Base-by-base conservation (phyloP, 371 early-diverging fungal species). In the Amoeboaphelidium protococcarum region DNA sequence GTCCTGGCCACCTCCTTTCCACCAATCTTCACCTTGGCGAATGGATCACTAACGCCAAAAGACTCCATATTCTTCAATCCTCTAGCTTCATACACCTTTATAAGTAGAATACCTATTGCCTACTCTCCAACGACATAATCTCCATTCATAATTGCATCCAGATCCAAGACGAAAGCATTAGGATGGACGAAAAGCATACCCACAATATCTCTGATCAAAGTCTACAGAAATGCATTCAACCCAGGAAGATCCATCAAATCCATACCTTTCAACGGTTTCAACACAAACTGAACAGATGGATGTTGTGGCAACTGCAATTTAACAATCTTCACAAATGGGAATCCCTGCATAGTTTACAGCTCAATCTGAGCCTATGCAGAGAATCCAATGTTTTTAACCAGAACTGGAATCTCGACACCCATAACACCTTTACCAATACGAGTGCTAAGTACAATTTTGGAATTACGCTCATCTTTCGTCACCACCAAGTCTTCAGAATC, bases 361-460 rank as follows among this genome's bases (percentile, higher is more conserved):
- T 76, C 80, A 48, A 87, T 60, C 46, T 77, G 74, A 59, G 78
- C 69, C 51, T 59, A 23, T 21, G 24, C 48, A 10, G 25, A 10
- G 25, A 20, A 85, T 21, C 77, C 75, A 65, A 96, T 72, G 49
- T 97, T 81, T 52, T 84, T 82, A 0, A 96, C 76, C 25, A 86
- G 61, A 23, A 96, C 73, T 1, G 97, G 91, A 46, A 96, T 64
- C 3, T 78, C 87, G 22, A 92, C 75, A 13, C 86, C 81, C 22
- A 85, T 65, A 41, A 81, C 60, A 2, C 87, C 86, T 57, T 76
- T 81, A 41, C 90, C 91, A 2, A 95, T 67, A 6, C 84, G 73
- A 42, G 90, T 80, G 0, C 74, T 76, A 31, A 98, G 65, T 26
- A 79, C 81, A n/a, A 98, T 77, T 57, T 82, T 80, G n/a, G 92